Conservation (phyloP, 768 basidiomycete species). For the Sutorius australiensis region DNA sequence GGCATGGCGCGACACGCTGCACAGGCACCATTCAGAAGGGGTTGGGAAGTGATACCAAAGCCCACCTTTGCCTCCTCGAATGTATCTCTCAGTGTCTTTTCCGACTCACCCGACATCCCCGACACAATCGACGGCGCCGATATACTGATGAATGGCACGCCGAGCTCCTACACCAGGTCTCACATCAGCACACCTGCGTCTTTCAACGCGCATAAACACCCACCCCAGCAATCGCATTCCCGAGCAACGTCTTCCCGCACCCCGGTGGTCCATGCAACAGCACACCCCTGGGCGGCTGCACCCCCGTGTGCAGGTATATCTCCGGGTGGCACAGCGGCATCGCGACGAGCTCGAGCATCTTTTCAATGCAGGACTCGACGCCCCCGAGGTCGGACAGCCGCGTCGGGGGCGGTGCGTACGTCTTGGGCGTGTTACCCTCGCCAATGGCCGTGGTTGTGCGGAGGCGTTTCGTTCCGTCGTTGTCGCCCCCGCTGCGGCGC, state of each 20-base stretch:
- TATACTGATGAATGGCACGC: constrained; percentile 88
- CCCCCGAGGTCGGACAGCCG: constrained; percentile 87
- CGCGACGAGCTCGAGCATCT: constrained; percentile 93
- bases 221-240: constrained; percentile 94
- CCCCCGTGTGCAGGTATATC: constrained; percentile 89
- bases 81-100: constrained; percentile 92
- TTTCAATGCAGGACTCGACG: constrained; percentile 79
- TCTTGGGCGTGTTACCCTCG: constrained; percentile 22
- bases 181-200: background rate
- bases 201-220: constrained; percentile 19
- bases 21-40: no score
- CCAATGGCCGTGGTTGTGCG: constrained; percentile 34
- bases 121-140: constrained; percentile 96
- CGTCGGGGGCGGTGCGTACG: constrained; percentile 65
- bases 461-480: constrained; percentile 53
- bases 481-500: constrained; percentile 44
- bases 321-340: constrained; percentile 96
- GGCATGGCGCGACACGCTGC: constrained; percentile 84
- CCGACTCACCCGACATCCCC: constrained; percentile 98
- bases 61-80: constrained; percentile 94
- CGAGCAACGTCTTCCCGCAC: constrained; percentile 93
- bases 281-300: constrained; percentile 89
- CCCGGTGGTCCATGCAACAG: constrained; percentile 94
- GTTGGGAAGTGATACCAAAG: no score
- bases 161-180: constrained; percentile 63